Evolutionary conservation across 2,329 filamentous ascomycete species (phyloP), one percentile per base, ranked within the genome.

Genomic region (Cercospora berteroae): DNA sequence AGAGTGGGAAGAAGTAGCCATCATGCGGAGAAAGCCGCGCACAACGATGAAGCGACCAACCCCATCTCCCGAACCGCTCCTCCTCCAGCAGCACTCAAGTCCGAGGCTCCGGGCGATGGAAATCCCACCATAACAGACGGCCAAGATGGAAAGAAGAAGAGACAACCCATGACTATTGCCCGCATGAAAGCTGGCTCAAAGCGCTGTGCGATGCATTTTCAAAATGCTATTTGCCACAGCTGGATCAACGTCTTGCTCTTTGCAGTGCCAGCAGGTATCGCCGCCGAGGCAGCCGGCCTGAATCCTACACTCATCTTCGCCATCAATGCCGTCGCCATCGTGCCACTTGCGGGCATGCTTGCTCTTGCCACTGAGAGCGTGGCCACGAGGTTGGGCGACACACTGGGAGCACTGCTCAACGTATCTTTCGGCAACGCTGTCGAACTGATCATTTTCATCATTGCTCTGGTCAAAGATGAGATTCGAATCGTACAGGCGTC

Each of bases 401-500:
- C 82, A 1, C 74, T 83, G 10, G 83, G 83, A 67, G 83, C 83
- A 39, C 70, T 85, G 69, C 79, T 85, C 66, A 85, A 85, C 64
- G 82, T 84, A 9, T 83, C 82, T 2, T 85, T 85, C 67, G 83
- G 83, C 69, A 85, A 85, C 67, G 83, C 83, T 18, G 83, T 85
- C 52, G 83, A 85, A 74, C 74, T 85, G 59, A 85, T 85, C 73
- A 80, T 85, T 71, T 85, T 84, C 78, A 93, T 89, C 77, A 92
- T 94, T 79, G 91, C 90, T 55, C 82, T 94, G 29, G 87, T 89
- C 73, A 92, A 93, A 84, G 84, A 92, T 79, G 88, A 97, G 82
- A 95, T 97, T 69, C 89, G 91, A 68, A 94, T 97, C 72, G 94
- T 97, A 25, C 94, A 97, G 80, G 93, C 94, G 13, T 96, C 94